Evolutionary conservation across 495 filamentous ascomycete genomes (phyloP).

Genomic region (Podospora tetraspora): DNA sequence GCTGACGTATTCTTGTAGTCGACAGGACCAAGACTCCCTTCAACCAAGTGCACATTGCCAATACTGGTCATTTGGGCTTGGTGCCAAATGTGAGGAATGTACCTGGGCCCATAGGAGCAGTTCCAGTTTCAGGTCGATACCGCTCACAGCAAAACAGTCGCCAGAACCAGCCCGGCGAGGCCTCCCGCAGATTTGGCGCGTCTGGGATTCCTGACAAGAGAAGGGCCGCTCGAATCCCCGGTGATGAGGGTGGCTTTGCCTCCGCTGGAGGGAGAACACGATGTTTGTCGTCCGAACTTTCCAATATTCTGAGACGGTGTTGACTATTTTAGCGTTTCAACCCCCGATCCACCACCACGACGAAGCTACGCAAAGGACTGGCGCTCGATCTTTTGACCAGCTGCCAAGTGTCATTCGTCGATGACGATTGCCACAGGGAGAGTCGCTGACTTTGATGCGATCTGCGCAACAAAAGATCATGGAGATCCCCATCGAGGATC

Average conservation of each 20-base stretch:
- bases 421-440: neutral
- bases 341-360: neutral
- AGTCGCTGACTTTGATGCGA: neutral
- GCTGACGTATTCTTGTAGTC: neutral
- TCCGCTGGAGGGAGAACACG: neutral
- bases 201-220: neutral
- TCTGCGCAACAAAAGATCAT: neutral
- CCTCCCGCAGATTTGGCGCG: neutral
- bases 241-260: slow-evolving; percentile 6
- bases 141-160: neutral
- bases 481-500: neutral
- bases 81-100: neutral
- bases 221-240: neutral
- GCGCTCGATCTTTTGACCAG: neutral
- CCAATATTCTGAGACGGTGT: neutral
- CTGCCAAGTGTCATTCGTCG: neutral
- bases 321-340: neutral
- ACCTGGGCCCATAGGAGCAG: neutral
- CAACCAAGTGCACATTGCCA: neutral
- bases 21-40: neutral
- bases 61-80: neutral
- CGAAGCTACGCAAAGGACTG: neutral
- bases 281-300: slow-evolving; percentile 7
- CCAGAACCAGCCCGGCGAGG: neutral
- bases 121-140: neutral